Conservation (phyloP, 495 filamentous ascomycete species). For the Neurospora sp. region DNA sequence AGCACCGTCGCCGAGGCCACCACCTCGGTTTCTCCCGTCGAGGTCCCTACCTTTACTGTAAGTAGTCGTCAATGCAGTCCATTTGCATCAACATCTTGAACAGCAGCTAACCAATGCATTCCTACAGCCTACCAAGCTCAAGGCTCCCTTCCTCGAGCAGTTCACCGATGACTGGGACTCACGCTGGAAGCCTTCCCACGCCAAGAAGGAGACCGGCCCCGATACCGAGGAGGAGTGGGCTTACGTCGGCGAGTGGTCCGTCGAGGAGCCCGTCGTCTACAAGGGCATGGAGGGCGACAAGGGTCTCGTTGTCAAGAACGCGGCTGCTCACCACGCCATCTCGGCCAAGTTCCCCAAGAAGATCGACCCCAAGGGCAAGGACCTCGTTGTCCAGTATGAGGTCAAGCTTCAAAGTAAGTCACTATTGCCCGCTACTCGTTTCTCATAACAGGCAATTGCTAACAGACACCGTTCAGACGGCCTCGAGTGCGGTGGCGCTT, state of each 20-base stretch:
- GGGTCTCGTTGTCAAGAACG: slow-evolving; percentile 89
- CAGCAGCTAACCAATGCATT: slow-evolving; percentile 20
- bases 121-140: slow-evolving; percentile 68
- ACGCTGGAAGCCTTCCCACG: slow-evolving; percentile 87
- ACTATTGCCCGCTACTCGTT: background rate
- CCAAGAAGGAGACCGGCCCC: slow-evolving; percentile 78
- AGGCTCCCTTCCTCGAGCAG: slow-evolving; percentile 95
- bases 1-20: slow-evolving; percentile 41
- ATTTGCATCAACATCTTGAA: background rate
- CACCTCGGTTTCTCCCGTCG: slow-evolving; percentile 37
- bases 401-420: slow-evolving; percentile 95
- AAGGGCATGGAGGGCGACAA: slow-evolving; percentile 95
- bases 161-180: slow-evolving; percentile 92
- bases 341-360: slow-evolving; percentile 96
- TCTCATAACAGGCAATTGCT: background rate
- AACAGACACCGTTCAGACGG: slow-evolving; percentile 49
- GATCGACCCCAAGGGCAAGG: slow-evolving; percentile 94
- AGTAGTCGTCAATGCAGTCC: slow-evolving; percentile 25
- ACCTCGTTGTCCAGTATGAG: slow-evolving; percentile 96
- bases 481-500: slow-evolving; percentile 96
- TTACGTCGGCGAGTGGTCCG: slow-evolving; percentile 92
- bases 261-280: slow-evolving; percentile 87
- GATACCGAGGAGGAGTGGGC: slow-evolving; percentile 92
- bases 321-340: slow-evolving; percentile 96
- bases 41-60: slow-evolving; percentile 84